These are phyloP conservation scores for Paecilomyces sp. DNA, from an alignment of 2,329 filamentous ascomycete species.

Conservation along the genomic window DNA sequence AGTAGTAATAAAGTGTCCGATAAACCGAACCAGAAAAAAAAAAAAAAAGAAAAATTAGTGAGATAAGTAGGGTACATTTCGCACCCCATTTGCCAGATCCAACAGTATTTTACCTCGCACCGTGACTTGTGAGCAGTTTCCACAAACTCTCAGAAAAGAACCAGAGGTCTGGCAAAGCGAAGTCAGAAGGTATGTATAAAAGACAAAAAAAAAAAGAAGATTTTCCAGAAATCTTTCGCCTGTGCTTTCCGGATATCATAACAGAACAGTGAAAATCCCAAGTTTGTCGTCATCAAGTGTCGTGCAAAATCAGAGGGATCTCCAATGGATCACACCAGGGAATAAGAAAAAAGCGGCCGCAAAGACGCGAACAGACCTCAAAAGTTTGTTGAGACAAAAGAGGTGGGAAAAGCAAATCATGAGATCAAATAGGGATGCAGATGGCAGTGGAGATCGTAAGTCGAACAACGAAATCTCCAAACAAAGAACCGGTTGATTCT, in stretches of 20 bases:
- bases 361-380: not conserved
- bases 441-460: not conserved
- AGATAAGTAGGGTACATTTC: not conserved
- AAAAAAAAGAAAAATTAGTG: not conserved
- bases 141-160: not conserved
- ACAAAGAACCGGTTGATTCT: constrained; percentile 3
- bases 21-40: not conserved
- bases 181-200: not conserved
- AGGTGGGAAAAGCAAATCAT: not conserved
- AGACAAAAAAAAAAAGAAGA: not conserved
- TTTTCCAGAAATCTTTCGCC: constrained; percentile 1
- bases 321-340: not conserved
- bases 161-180: not conserved
- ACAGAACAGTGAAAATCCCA: not conserved
- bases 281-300: not conserved
- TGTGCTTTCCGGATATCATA: not conserved
- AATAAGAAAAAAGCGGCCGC: not conserved
- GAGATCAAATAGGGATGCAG: not conserved
- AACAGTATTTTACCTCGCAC: not conserved
- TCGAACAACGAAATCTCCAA: not conserved
- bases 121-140: not conserved
- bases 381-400: not conserved
- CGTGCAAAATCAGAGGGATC: constrained; percentile 4
- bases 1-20: not conserved
- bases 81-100: not conserved